Evolutionary conservation across 768 basidiomycete species (phyloP).

Genomic region (Boletus rubescentipes): DNA sequence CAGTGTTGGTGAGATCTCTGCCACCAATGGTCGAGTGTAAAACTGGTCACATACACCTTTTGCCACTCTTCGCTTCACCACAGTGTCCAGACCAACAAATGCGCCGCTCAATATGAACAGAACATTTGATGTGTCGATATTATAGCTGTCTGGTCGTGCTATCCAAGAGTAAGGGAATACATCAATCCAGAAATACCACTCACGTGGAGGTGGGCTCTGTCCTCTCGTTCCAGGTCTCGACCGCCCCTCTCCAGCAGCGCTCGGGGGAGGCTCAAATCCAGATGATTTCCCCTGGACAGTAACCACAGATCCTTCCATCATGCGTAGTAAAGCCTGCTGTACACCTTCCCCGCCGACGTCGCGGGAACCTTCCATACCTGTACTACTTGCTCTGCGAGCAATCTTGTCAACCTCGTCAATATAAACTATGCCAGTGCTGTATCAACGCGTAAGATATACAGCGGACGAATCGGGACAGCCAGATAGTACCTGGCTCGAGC

Average conservation of each 20-base stretch:
- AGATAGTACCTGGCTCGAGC: conserved; percentile 67
- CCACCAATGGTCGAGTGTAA: background rate
- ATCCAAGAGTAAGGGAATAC: conserved; percentile 3
- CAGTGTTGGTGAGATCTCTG: background rate
- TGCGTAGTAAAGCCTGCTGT: conserved; percentile 86
- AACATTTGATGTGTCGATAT: conserved; percentile 86
- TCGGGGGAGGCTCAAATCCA: conserved; percentile 44
- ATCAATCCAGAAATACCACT: background rate
- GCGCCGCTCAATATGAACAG: conserved; percentile 96
- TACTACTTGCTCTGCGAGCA: conserved; percentile 54
- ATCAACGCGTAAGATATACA: conserved; percentile 6
- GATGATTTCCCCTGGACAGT: conserved; percentile 76
- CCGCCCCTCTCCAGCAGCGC: conserved; percentile 44
- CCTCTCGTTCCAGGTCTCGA: conserved; percentile 51
- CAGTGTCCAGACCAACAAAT: conserved; percentile 85
- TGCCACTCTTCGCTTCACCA: conserved; percentile 76
- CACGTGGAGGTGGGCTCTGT: conserved; percentile 35
- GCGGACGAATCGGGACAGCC: background rate
- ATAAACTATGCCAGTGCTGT: conserved; percentile 89
- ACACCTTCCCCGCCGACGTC: conserved; percentile 97
- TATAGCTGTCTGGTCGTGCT: conserved; percentile 67
- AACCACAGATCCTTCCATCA: conserved; percentile 91
- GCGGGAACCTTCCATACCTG: conserved; percentile 66
- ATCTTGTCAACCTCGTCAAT: conserved; percentile 98
- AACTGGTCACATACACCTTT: conserved; percentile 66